Evolutionary conservation across 345 rosid genomes (phyloP).

Genomic region (Syzygium oleosum): DNA sequence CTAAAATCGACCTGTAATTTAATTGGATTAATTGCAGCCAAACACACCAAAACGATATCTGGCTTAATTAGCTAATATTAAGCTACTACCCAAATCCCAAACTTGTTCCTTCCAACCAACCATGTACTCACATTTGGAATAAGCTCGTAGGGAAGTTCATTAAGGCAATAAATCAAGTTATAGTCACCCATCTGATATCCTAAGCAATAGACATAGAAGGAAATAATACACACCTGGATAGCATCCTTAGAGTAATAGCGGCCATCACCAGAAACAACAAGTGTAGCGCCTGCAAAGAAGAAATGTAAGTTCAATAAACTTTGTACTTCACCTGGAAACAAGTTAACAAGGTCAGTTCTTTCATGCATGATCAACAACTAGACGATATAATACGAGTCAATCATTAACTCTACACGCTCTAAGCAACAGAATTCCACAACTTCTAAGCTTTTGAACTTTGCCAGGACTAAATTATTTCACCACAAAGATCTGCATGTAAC

Average conservation of each 20-base stretch:
- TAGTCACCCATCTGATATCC: not conserved
- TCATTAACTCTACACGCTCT: not conserved
- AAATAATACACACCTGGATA: constrained; percentile 55
- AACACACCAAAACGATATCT: not conserved
- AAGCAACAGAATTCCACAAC: not conserved
- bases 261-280: constrained; percentile 99
- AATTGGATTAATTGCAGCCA: not conserved
- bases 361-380: not conserved
- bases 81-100: not conserved
- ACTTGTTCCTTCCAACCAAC: not conserved
- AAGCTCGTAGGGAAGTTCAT: not conserved
- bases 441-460: not conserved
- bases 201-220: not conserved
- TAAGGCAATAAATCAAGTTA: not conserved
- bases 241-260: constrained; percentile 93
- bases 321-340: not conserved
- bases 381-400: not conserved
- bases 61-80: not conserved
- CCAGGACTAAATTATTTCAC: not conserved
- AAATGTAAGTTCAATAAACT: not conserved
- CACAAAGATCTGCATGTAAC: not conserved
- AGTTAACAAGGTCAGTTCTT: not conserved
- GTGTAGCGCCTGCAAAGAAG: constrained; percentile 67
- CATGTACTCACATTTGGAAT: not conserved
- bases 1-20: not conserved